Conservation (phyloP, 108 stramenopile genomes). For the Skeletonema menzelii region DNA sequence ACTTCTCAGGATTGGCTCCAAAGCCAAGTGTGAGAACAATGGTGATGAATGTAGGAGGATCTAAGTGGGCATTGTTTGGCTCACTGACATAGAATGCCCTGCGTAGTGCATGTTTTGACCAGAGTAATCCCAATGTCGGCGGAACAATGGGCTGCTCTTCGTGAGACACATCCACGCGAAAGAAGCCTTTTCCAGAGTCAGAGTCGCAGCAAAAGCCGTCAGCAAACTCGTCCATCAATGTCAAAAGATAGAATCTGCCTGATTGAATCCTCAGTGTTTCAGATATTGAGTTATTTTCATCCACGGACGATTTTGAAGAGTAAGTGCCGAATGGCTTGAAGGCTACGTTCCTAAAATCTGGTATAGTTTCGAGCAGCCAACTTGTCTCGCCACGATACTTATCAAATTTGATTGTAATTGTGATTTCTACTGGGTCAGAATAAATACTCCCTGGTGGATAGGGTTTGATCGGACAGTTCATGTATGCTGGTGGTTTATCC, state of each 20-base stretch:
- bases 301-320: slow-evolving; percentile 10
- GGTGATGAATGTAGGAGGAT: slow-evolving; percentile 19
- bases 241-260: slow-evolving; percentile 32
- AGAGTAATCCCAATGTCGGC: slow-evolving; percentile 34
- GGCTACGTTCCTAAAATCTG: slow-evolving; percentile 38
- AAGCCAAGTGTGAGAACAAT: slow-evolving; percentile 36
- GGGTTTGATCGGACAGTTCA: slow-evolving; percentile 31
- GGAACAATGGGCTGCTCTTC: slow-evolving; percentile 13
- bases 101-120: slow-evolving; percentile 32
- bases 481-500: slow-evolving; percentile 36
- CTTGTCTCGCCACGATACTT: slow-evolving; percentile 30
- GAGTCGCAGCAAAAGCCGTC: slow-evolving; percentile 44
- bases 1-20: slow-evolving; percentile 24
- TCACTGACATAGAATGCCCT: slow-evolving; percentile 27
- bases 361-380: slow-evolving; percentile 47
- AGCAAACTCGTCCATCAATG: slow-evolving; percentile 43
- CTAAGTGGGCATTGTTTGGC: background rate
- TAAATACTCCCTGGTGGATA: slow-evolving; percentile 18
- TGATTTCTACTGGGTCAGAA: slow-evolving; percentile 29
- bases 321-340: slow-evolving; percentile 36
- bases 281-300: slow-evolving; percentile 33
- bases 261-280: slow-evolving; percentile 27
- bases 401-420: slow-evolving; percentile 31
- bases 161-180: slow-evolving; percentile 30
- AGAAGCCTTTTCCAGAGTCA: slow-evolving; percentile 35